Base-by-base conservation (phyloP, 2,329 filamentous ascomycete genomes). In the Calonectria henricotiae region DNA sequence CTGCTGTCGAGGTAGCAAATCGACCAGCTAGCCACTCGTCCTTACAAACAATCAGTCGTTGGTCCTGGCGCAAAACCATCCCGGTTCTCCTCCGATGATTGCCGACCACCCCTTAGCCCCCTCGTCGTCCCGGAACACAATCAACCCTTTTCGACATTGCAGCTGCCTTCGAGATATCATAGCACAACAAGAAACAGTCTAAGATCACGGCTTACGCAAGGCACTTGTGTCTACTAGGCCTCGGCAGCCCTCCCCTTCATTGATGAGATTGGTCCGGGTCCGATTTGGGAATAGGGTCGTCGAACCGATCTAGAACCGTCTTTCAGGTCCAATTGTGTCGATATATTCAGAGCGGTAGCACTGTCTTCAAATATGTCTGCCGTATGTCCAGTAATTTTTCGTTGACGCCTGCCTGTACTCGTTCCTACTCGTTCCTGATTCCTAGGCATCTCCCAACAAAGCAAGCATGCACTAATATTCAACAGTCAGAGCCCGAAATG, bases 361-460 rank as follows among this genome's bases (percentile, higher is more conserved):
- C 43, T 37, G 13, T 41, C 30, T 30, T 55, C 47, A 49, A 74
- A 35, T 70, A 82, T 82, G 81, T 79, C 81, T 72, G 72, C 78
- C 54, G 79, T 82, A 73, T 71, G 80, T 75, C 46, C 30, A 62
- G 4, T 32, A 35, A 37, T 20, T 8, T 15, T 30, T 25, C 44
- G 15, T 9, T 39, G 47, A 32, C 25, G 17, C 23, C 44, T n/a
- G 17, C 27, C 4, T 30, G 27, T 30, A 7, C 27, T 30, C 27
- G 7, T 30, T 30, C 27, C 27, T 20, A 41, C 37, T 20, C 43
- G 35, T 49, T 25, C 37, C 32, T 23, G n/a, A 32, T 62, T 32
- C 23, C 25, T 54, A 20, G 5, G 15, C 15, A 43, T 15, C 13
- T 30, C 23, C 43, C 39, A 17, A n/a, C 30, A 20, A 67, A 13